Percentiles rank a stretch among this genome's conserved stretches.
Conservation (phyloP, 805 yeast genomes). For the Zygoascus tannicola region DNA sequence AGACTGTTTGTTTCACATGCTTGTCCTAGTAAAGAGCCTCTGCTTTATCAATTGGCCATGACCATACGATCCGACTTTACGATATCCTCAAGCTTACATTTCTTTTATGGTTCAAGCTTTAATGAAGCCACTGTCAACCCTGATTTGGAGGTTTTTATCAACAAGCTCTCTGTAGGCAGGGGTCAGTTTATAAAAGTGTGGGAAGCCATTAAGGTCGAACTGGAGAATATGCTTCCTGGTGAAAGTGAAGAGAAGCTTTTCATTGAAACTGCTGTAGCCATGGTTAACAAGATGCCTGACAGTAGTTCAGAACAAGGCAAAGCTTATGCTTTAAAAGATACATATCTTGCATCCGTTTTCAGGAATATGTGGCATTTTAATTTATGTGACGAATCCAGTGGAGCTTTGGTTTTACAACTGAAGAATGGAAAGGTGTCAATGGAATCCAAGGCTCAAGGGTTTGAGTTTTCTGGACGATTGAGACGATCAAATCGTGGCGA, state of each 20-base stretch:
- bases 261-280: conserved; percentile 46
- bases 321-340: conserved; percentile 30
- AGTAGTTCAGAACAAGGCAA: neutral
- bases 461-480: conserved; percentile 47
- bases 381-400: conserved; percentile 51
- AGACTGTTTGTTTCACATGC: conserved; percentile 59
- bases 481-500: neutral
- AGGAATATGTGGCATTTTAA: conserved; percentile 73
- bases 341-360: conserved; percentile 53
- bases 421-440: conserved; percentile 41
- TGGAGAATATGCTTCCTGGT: conserved; percentile 33
- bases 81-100: conserved; percentile 62
- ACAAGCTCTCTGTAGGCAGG: conserved; percentile 53
- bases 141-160: conserved; percentile 50
- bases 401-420: conserved; percentile 37
- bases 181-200: conserved; percentile 55
- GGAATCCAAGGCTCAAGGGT: conserved; percentile 50
- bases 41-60: conserved; percentile 58
- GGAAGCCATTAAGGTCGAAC: conserved; percentile 48
- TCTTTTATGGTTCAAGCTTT: conserved; percentile 58
- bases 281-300: conserved; percentile 45
- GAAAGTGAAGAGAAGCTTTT: conserved; percentile 38
- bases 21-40: conserved; percentile 60
- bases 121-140: conserved; percentile 60
- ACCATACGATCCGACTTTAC: conserved; percentile 63